Conservation (phyloP, 2,329 filamentous ascomycete genomes). For the Colletotrichum lini region DNA sequence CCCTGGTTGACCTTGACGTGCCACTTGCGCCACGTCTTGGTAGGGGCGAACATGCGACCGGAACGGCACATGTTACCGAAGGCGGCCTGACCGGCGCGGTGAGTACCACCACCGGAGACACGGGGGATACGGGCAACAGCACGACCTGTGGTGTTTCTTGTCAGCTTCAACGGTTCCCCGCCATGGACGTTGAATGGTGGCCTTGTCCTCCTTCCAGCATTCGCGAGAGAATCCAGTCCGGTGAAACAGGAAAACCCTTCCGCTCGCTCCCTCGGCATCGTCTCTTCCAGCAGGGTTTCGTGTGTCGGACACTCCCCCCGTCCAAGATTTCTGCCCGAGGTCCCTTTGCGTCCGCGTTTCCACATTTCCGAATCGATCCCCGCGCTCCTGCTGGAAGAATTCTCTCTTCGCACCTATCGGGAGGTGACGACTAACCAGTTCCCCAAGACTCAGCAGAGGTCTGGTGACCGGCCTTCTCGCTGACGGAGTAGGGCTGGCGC, state of each 20-base stretch:
- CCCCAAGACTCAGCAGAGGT: slow-evolving; percentile 99
- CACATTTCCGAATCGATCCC: neutral
- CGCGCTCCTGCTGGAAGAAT: slow-evolving; percentile 6
- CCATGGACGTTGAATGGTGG: neutral
- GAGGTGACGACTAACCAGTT: slow-evolving; percentile 81
- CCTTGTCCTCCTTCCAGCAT: slow-evolving; percentile 13
- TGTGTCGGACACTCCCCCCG: slow-evolving; percentile 7
- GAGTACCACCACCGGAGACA: slow-evolving; percentile 99
- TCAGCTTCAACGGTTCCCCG: slow-evolving; percentile 31
- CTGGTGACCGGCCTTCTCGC: slow-evolving; percentile 99
- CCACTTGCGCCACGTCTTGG: slow-evolving; percentile 99
- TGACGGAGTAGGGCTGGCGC: slow-evolving; percentile 98
- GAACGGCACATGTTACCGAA: slow-evolving; percentile 99
- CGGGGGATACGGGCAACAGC: slow-evolving; percentile 99
- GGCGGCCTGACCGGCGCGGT: slow-evolving; percentile 99
- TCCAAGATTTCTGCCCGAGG: slow-evolving; percentile 30
- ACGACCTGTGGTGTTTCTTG: slow-evolving; percentile 75
- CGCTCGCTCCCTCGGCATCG: slow-evolving; percentile 22
- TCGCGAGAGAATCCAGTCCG: neutral
- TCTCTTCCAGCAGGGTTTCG: slow-evolving; percentile 5
- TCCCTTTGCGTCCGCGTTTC: slow-evolving; percentile 17
- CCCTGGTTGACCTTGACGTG: slow-evolving; percentile 99
- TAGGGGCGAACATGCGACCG: slow-evolving; percentile 99
- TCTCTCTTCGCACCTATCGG: slow-evolving; percentile 2
- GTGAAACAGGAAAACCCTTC: neutral